These are phyloP conservation scores for Russula sp. DNA, from an alignment of 768 basidiomycete species.

Conservation along the genomic window DNA sequence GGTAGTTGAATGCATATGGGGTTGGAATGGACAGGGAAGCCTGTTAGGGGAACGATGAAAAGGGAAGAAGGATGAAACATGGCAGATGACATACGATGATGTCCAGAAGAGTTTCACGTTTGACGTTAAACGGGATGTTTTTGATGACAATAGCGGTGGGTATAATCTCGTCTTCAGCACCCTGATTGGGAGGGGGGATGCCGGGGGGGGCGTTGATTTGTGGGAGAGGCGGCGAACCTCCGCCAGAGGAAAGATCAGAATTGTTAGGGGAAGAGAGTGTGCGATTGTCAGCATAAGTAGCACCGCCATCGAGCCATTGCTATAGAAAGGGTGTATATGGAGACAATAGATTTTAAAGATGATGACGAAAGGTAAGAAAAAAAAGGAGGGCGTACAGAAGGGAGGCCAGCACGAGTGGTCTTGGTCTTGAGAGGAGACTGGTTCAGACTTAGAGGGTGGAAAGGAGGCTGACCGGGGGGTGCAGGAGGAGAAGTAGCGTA, in stretches of 20 bases:
- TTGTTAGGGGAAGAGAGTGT: constrained; percentile 81
- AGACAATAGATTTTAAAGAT: neutral
- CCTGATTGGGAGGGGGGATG: constrained; percentile 43
- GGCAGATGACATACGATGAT: constrained; percentile 70
- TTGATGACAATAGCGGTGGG: constrained; percentile 99
- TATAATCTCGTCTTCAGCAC: constrained; percentile 84
- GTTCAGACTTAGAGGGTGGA: constrained; percentile 45
- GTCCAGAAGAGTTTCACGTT: constrained; percentile 90
- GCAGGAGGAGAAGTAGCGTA: constrained; percentile 59
- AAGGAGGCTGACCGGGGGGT: constrained; percentile 41
- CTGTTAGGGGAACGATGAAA: constrained; percentile 33
- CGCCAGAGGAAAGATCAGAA: constrained; percentile 83
- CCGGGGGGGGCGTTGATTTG: constrained; percentile 37
- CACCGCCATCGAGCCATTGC: constrained; percentile 81
- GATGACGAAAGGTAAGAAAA: constrained; percentile 21
- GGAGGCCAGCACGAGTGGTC: constrained; percentile 60
- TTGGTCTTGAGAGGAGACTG: constrained; percentile 74
- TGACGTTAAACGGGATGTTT: constrained; percentile 99
- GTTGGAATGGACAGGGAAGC: constrained; percentile 89
- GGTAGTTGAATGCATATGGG: constrained; percentile 99
- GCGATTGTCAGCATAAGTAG: constrained; percentile 52
- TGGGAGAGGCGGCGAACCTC: constrained; percentile 65
- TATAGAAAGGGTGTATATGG: constrained; percentile 28
- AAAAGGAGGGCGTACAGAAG: constrained; percentile 45
- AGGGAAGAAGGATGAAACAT: neutral